These are phyloP conservation scores for Hygrophila difformis DNA, from an alignment of 257 asterid genomes.

Conservation along the genomic window DNA sequence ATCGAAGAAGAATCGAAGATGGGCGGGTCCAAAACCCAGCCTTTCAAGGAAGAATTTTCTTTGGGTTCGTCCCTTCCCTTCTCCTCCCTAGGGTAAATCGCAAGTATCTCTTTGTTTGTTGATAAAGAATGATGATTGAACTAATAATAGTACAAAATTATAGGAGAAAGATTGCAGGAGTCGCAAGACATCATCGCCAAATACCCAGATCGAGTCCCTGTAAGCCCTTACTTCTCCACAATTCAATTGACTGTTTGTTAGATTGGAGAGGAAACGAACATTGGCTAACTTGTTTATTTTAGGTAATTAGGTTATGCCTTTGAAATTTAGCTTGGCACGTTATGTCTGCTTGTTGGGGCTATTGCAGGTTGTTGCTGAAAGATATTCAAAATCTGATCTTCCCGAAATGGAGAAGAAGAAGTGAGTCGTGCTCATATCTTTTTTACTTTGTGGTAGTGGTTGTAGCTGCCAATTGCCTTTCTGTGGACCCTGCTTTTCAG, in stretches of 20 bases:
- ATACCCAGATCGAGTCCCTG: constrained; percentile 90
- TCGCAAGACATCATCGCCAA: constrained; percentile 74
- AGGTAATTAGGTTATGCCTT: not conserved
- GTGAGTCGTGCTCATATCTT: no score
- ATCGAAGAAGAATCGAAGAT: no score
- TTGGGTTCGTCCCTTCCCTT: constrained; percentile 32
- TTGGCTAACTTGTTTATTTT: not conserved
- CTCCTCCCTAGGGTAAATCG: not conserved
- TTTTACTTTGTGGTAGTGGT: not conserved
- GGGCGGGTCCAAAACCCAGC: constrained; percentile 26
- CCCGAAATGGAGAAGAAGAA: constrained; percentile 93
- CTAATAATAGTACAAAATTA: not conserved
- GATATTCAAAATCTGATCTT: constrained; percentile 77
- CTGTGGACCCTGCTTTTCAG: not conserved
- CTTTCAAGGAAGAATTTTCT: constrained; percentile 55
- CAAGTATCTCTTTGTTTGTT: not conserved
- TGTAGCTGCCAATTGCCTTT: no score
- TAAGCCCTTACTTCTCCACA: constrained; percentile 17
- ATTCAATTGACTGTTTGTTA: not conserved
- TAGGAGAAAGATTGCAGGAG: constrained; percentile 68
- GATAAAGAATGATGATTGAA: not conserved
- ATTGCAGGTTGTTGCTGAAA: constrained; percentile 81
- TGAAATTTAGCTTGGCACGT: not conserved
- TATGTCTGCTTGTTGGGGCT: not conserved
- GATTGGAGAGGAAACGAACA: no score